These are phyloP conservation scores for Hymenoscyphus repandus DNA, from an alignment of 2,329 filamentous ascomycete genomes.

Conservation along the genomic window DNA sequence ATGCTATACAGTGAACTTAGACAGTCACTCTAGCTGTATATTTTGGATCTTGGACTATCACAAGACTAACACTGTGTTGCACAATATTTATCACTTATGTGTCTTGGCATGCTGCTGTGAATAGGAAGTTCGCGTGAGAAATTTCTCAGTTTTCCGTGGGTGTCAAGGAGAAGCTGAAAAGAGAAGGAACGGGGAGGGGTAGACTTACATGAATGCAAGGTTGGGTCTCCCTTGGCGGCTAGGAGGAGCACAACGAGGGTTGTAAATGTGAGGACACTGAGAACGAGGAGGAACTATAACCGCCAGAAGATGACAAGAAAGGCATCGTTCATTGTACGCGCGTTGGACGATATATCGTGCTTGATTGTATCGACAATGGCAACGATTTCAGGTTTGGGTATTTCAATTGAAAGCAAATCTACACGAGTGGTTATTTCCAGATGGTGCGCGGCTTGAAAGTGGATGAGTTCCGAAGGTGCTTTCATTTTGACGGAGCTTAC, in stretches of 20 bases:
- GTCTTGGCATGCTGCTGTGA: not conserved
- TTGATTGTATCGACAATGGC: not conserved
- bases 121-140: not conserved
- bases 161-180: not conserved
- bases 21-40: no score
- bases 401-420: not conserved
- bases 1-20: no score
- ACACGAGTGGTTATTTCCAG: not conserved
- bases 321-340: not conserved
- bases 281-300: not conserved
- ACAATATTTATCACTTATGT: not conserved
- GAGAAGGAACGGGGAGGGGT: not conserved
- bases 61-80: not conserved
- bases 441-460: not conserved
- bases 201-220: conserved; percentile 1
- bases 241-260: not conserved
- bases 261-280: not conserved
- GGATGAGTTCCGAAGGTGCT: no score
- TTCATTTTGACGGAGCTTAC: no score
- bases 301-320: not conserved
- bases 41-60: not conserved
- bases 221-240: not conserved
- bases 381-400: not conserved
- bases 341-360: not conserved
- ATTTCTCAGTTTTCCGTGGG: not conserved